Conservation (phyloP, 2,329 filamentous ascomycete genomes). For the Sporothrix inflata region DNA sequence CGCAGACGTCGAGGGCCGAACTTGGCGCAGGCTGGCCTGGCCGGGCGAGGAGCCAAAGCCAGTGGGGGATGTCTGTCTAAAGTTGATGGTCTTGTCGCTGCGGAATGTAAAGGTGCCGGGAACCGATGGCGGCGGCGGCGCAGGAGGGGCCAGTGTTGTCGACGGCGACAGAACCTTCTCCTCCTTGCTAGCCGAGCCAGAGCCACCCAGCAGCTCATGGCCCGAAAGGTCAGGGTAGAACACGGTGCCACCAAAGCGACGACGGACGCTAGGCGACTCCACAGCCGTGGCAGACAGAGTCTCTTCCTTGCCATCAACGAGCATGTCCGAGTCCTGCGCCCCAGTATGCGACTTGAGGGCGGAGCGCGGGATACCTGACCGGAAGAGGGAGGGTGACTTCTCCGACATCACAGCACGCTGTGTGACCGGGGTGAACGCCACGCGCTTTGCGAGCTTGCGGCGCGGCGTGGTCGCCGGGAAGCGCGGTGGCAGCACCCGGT, state of each 20-base stretch:
- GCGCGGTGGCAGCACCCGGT: conserved; percentile 57
- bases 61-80: conserved; percentile 51
- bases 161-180: neutral
- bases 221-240: conserved; percentile 58
- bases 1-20: conserved; percentile 56
- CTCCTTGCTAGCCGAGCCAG: neutral
- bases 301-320: neutral
- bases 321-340: neutral
- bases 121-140: conserved; percentile 44
- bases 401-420: conserved; percentile 53
- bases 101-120: conserved; percentile 68
- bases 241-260: conserved; percentile 42
- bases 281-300: neutral
- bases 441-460: conserved; percentile 69
- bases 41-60: conserved; percentile 62
- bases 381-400: conserved; percentile 61
- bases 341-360: conserved; percentile 42
- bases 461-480: conserved; percentile 67
- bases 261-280: conserved; percentile 30
- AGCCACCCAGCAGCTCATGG: conserved; percentile 30
- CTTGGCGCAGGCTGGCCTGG: conserved; percentile 64
- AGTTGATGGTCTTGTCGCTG: conserved; percentile 66
- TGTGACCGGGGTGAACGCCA: conserved; percentile 77
- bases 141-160: conserved; percentile 34
- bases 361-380: conserved; percentile 52